Percentiles rank a stretch among this genome's conserved stretches.
phyloP scores from a whole-genome alignment of 371 early-diverging fungal species.

The Apophysomyces sp. region DNA sequence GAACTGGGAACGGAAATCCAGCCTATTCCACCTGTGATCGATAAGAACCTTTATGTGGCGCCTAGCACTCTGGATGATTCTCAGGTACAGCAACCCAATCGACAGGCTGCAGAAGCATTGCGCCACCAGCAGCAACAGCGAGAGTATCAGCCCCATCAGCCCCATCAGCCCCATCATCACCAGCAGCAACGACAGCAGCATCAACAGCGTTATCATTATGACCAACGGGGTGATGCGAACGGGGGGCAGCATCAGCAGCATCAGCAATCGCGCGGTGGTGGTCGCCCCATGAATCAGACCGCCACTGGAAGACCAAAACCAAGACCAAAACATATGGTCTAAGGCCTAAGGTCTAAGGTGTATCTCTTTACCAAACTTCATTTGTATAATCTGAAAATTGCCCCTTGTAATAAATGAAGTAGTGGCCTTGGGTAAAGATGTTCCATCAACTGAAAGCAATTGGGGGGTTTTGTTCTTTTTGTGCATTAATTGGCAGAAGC shows the following conservation, averaged over 20 bases:
- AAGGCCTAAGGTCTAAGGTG: no score
- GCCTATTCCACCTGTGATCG: slow-evolving; percentile 94
- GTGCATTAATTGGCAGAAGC: neutral
- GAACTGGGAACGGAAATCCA: slow-evolving; percentile 96
- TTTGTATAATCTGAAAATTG: neutral
- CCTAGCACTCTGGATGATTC: slow-evolving; percentile 61
- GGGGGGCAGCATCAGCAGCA: neutral
- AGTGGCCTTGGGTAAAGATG: neutral
- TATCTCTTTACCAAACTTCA: neutral
- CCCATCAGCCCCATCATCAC: slow-evolving; percentile 25
- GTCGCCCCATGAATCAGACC: neutral
- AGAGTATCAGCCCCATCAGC: slow-evolving; percentile 32
- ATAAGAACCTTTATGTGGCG: slow-evolving; percentile 86
- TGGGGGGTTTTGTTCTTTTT: neutral
- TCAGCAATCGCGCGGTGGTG: neutral
- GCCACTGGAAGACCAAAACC: neutral
- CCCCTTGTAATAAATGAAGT: neutral
- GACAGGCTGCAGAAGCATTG: slow-evolving; percentile 47
- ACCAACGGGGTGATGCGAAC: neutral
- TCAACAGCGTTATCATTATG: slow-evolving; percentile 8
- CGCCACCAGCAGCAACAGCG: slow-evolving; percentile 52
- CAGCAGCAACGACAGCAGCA: slow-evolving; percentile 34
- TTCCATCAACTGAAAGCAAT: neutral
- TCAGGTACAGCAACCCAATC: slow-evolving; percentile 44
- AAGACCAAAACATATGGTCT: neutral